A percentile compares a stretch with the other conserved stretches of the same genome.
phyloP scores from a whole-genome alignment of 805 yeast species.

The Sungouiozyma ichnusensis region DNA sequence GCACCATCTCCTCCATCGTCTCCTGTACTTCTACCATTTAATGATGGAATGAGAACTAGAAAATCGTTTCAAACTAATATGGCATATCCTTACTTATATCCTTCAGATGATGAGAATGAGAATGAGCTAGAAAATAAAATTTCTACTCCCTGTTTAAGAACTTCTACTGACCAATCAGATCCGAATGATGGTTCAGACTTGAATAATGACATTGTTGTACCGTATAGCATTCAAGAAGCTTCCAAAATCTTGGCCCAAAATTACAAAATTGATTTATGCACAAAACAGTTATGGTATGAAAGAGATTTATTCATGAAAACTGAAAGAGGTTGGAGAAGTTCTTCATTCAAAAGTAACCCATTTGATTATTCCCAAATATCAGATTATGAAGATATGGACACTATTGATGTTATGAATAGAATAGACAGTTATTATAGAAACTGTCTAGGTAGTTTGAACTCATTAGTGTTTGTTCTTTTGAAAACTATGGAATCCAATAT shows the following conservation, averaged over 20 bases:
- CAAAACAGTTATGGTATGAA: conserved; percentile 61
- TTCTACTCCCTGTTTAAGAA: conserved; percentile 2
- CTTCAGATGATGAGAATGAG: conserved; percentile 33
- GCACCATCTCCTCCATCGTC: conserved; percentile 71
- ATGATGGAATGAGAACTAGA: conserved; percentile 32
- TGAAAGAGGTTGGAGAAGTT: conserved; percentile 51
- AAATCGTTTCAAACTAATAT: conserved; percentile 55
- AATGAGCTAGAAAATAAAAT: conserved; percentile 13
- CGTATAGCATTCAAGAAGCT: conserved; percentile 74
- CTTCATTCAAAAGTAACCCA: conserved; percentile 13
- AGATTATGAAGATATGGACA: conserved; percentile 17
- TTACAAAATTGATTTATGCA: conserved; percentile 55
- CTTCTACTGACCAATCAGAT: not conserved
- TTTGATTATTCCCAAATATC: conserved; percentile 21
- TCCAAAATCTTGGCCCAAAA: conserved; percentile 52
- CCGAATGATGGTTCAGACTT: conserved; percentile 1
- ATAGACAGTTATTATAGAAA: conserved; percentile 51
- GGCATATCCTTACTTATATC: conserved; percentile 57
- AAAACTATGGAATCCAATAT: conserved; percentile 51
- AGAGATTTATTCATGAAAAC: conserved; percentile 60
- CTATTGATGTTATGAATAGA: conserved; percentile 32
- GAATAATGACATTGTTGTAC: conserved; percentile 32
- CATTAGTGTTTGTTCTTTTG: conserved; percentile 53
- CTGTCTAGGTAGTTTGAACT: conserved; percentile 45
- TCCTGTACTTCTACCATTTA: conserved; percentile 27